These are phyloP conservation scores for Globisporangium mamillatum DNA, from an alignment of 352 stramenopile species.

Conservation along the genomic window DNA sequence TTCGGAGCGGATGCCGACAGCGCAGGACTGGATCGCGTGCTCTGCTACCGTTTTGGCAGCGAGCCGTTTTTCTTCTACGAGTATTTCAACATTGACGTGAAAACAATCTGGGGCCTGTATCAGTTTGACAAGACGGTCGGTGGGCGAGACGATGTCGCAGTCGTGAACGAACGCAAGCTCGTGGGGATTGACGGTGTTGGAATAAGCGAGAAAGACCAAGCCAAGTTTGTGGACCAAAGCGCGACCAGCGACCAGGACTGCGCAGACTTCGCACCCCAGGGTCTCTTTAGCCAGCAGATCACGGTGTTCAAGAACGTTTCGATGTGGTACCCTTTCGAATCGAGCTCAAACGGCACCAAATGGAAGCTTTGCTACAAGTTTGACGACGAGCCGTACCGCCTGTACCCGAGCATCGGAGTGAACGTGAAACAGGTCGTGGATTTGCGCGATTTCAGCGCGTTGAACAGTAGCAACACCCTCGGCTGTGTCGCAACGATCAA, in stretches of 20 bases:
- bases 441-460: constrained; percentile 37
- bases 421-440: constrained; percentile 52
- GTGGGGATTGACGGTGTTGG: constrained; percentile 57
- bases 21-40: constrained; percentile 35
- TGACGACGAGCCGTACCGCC: constrained; percentile 42
- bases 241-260: constrained; percentile 32
- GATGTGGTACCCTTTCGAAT: constrained; percentile 58
- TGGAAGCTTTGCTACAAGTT: constrained; percentile 75
- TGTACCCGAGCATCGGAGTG: constrained; percentile 41
- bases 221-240: constrained; percentile 47
- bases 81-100: constrained; percentile 53
- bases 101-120: constrained; percentile 49
- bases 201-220: constrained; percentile 37
- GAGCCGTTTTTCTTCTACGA: constrained; percentile 59
- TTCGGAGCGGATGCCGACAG: constrained; percentile 30
- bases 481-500: constrained; percentile 45
- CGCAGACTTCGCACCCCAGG: constrained; percentile 30
- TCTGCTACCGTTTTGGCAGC: constrained; percentile 62
- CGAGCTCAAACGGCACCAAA: constrained; percentile 32
- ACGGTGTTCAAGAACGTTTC: constrained; percentile 37
- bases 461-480: constrained; percentile 12
- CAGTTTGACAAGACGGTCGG: constrained; percentile 20
- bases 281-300: constrained; percentile 31
- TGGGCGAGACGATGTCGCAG: constrained; percentile 36
- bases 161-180: constrained; percentile 60